Base-by-base conservation (phyloP, 2,329 filamentous ascomycete species). In the Cladosporium sp. region DNA sequence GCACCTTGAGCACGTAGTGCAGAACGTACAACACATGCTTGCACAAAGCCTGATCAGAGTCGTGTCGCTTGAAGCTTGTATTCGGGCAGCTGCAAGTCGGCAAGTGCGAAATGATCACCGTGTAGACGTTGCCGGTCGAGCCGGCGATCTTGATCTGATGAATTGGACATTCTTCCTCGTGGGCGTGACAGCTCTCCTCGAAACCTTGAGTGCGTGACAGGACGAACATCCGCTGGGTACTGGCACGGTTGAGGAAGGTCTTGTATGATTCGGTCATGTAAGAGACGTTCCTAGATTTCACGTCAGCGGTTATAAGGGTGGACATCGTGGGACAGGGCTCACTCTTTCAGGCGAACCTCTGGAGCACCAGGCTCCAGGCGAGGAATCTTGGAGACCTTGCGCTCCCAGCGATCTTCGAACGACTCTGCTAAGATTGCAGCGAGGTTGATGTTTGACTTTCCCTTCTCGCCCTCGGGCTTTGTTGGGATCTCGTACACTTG, bases 1-100 rank as follows among this genome's bases (percentile, higher is more conserved):
- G 82, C 1, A 82, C 85, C 76, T 86, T 87, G 49, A 89, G 79
- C 2, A 86, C 83, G 28, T 84, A 83, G 58, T 84, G 76, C 64
- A 89, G 81, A 25, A 87, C 84, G 71, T 87, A 90, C 51, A 89
- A 67, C 28, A 88, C 78, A 69, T 91, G 88, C 72, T 89, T 89
- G 81, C 87, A 90, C 26, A 69, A 68, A 7, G 66, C 69, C 70
- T 87, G 84, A 53, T 85, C 84, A 5, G 54, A 58, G 46, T 46
- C 21, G 25, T 46, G 5, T 4, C 26, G 26, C 11, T 70, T 68
- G 60, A 69, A 74, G 61, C 69, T 63, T 48, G 58, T 63, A 30
- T 69, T 68, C 7, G 70, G 69, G 30, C 71, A 71, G 16, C 60
- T 70, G 65, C 73, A 74, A 6, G 69, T 76, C 0, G 86, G 85